Base-by-base conservation (phyloP, 768 basidiomycete species). In the Pulveroboletus sp. region DNA sequence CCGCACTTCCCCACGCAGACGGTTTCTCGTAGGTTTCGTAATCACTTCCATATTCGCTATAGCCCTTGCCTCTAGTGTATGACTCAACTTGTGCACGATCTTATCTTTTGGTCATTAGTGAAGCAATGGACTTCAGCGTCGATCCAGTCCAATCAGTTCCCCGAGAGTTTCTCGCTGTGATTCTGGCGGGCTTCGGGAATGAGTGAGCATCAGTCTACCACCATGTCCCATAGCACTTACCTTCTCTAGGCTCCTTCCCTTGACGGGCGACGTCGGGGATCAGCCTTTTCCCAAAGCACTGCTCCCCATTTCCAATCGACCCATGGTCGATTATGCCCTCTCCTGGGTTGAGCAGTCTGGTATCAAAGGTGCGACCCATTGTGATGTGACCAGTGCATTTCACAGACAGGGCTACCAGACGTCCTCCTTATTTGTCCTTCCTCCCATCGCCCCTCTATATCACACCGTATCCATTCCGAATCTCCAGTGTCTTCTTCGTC, bases 131-230 rank as follows among this genome's bases (percentile, higher is more conserved):
- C 60, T 76, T 89, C 54, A 76, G 79, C 50, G 74, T 77, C 47
- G 75, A 78, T 55, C 72, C 76, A 53, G 65, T 73, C 22, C 79
- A 77, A 40, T 71, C 74, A 23, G 73, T 79, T 20, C 76, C 77
- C 29, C 79, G 77, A 26, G 94, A 96, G 66, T 96, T 96, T 64
- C 80, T 89, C 44, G 94, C 89, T 0, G 82, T 97, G 17, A 73
- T 96, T 23, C 76, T 96, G 12, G 88, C 91, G 24, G 94, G 94
- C 29, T 92, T 92, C 71, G 94, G 94, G n/a, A 85, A 88, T 60
- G 85, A 86, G 93, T 89, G 69, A 67, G 83, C 63, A 40, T 17
- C 43, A 4, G 14, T 29, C 32, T 24, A 29, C 17, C 20, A 5
- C 26, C 17, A 2, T 30, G 13, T 32, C 5, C 22, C 1, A n/a